A percentile compares a stretch with the other conserved stretches of the same genome.
Conservation (phyloP, 2,329 filamentous ascomycete species). For the Xylariaceae sp. region DNA sequence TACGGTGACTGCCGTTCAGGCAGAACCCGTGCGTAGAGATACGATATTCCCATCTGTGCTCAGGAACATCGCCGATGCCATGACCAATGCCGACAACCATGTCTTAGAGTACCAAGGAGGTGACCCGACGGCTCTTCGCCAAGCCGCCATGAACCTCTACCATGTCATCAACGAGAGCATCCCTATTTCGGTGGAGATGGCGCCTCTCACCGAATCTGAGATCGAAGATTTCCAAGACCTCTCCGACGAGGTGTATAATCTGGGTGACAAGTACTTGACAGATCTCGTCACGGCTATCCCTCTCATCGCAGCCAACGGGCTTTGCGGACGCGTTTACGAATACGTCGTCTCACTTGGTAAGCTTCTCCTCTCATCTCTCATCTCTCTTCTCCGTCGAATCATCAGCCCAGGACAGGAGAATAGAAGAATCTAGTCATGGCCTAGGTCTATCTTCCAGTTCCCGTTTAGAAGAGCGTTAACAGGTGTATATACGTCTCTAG, state of each 20-base stretch:
- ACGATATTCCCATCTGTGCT: conserved; percentile 5
- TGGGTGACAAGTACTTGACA: conserved; percentile 11
- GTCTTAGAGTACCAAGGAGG: conserved; percentile 11
- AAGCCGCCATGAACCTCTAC: conserved; percentile 7
- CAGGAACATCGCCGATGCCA: conserved; percentile 1
- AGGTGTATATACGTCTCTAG: conserved; percentile 8
- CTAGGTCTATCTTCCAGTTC: neutral
- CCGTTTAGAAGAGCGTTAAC: neutral
- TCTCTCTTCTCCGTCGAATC: too few relatives aligned
- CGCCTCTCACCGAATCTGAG: conserved; percentile 18
- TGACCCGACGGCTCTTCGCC: conserved; percentile 8
- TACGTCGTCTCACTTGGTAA: conserved; percentile 12
- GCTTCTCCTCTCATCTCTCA: neutral
- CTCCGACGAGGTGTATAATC: neutral
- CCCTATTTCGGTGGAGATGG: neutral
- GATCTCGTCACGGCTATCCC: conserved; percentile 9
- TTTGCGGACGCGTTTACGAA: conserved; percentile 8
- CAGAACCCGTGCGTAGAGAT: neutral
- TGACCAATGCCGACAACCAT: conserved; percentile 15
- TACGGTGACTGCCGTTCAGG: neutral
- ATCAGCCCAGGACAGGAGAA: neutral
- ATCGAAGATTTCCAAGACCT: conserved; percentile 9
- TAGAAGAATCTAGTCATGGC: neutral
- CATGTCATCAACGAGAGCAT: neutral
- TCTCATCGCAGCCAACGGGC: conserved; percentile 8